Evolutionary conservation across 2,329 filamentous ascomycete species (phyloP).

Genomic region (Aspergillus versicolor): DNA sequence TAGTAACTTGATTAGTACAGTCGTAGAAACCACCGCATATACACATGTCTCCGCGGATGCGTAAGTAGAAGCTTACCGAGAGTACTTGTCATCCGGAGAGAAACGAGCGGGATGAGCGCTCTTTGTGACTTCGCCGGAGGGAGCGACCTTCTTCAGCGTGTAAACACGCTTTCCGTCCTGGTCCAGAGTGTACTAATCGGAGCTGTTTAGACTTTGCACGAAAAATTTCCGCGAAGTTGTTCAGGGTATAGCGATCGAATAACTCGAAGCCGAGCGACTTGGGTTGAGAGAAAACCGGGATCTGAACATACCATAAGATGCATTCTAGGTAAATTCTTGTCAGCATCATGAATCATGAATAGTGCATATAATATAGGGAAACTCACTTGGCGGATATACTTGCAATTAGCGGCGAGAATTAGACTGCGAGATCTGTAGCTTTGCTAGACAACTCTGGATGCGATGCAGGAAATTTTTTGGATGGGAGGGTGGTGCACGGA

Average conservation of each 20-base stretch:
- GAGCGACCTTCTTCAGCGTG: constrained; percentile 78
- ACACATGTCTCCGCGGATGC: background rate
- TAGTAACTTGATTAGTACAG: background rate
- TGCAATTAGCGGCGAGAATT: background rate
- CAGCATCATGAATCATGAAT: background rate
- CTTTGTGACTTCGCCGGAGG: constrained; percentile 82
- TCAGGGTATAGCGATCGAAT: background rate
- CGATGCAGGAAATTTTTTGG: constrained; percentile 20
- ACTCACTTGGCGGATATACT: constrained; percentile 28
- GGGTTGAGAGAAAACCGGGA: background rate
- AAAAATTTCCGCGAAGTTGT: background rate
- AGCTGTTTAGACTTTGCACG: constrained; percentile 3
- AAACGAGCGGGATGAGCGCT: constrained; percentile 94
- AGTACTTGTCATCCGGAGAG: constrained; percentile 98
- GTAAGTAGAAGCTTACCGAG: constrained; percentile 51
- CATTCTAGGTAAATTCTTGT: constrained; percentile 29
- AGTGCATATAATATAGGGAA: background rate
- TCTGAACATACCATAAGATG: constrained; percentile 41
- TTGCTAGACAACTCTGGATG: constrained; percentile 15
- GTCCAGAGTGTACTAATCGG: constrained; percentile 73
- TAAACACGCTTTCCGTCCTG: constrained; percentile 82
- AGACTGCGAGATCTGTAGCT: constrained; percentile 17
- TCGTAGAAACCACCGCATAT: background rate
- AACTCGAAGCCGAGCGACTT: background rate
- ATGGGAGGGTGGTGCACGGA: constrained; percentile 12